These are phyloP conservation scores for Zygosaccharomyces sapae DNA, from an alignment of 1,139 yeast species.

Conservation along the genomic window DNA sequence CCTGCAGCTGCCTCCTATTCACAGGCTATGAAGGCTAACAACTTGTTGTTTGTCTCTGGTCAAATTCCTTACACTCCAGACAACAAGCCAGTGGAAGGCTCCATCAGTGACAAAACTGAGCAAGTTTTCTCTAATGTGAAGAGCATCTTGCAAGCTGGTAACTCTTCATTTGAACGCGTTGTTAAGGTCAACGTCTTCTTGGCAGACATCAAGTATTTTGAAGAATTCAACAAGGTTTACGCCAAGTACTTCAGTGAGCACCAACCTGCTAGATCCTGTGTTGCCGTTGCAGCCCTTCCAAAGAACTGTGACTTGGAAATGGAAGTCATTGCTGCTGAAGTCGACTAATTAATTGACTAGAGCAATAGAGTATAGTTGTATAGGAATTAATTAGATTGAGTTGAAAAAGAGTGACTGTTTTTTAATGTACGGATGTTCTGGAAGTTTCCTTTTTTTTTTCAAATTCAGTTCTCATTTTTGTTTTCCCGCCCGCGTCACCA, in stretches of 20 bases:
- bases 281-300: conserved; percentile 84
- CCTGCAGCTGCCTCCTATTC: conserved; percentile 95
- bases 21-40: conserved; percentile 86
- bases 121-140: conserved; percentile 75
- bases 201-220: conserved; percentile 81
- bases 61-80: conserved; percentile 90
- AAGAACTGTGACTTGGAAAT: conserved; percentile 68
- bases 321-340: conserved; percentile 76
- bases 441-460: too few relatives aligned
- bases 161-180: conserved; percentile 73
- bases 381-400: too few relatives aligned
- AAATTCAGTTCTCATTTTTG: too few relatives aligned
- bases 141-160: conserved; percentile 73
- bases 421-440: too few relatives aligned
- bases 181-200: conserved; percentile 85
- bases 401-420: too few relatives aligned
- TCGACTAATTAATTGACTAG: too few relatives aligned
- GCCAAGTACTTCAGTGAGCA: conserved; percentile 72
- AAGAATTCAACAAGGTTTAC: conserved; percentile 77
- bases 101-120: conserved; percentile 77
- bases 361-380: too few relatives aligned
- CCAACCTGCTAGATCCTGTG: conserved; percentile 95
- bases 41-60: conserved; percentile 87
- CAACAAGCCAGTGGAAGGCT: conserved; percentile 71
- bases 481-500: too few relatives aligned